Conservation (phyloP, 768 basidiomycete species). For the Coprinellus micaceus region DNA sequence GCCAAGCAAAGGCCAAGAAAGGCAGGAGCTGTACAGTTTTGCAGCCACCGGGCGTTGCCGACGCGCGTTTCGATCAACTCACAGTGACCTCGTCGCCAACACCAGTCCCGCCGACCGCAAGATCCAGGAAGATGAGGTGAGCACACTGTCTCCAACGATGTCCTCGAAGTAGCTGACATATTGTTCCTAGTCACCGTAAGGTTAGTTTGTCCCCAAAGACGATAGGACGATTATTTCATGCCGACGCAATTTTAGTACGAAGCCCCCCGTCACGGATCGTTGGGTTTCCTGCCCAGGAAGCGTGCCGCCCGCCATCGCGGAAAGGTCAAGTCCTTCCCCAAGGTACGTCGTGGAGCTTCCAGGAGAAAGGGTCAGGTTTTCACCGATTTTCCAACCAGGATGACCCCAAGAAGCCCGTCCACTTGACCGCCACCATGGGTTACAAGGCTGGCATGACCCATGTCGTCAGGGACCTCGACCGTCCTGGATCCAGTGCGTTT, state of each 20-base stretch:
- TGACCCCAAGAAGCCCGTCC: conserved; percentile 98
- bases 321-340: conserved; percentile 99
- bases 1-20: neutral
- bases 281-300: conserved; percentile 96
- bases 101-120: conserved; percentile 37
- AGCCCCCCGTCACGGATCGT: conserved; percentile 96
- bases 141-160: conserved; percentile 19
- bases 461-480: conserved; percentile 97
- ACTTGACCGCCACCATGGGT: conserved; percentile 96
- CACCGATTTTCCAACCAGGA: conserved; percentile 50
- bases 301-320: conserved; percentile 95
- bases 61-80: neutral
- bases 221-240: conserved; percentile 8
- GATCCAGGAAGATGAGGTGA: conserved; percentile 63
- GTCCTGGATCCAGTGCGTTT: conserved; percentile 92
- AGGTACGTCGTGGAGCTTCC: conserved; percentile 48
- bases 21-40: conserved; percentile 9
- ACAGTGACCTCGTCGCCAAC: conserved; percentile 28
- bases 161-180: conserved; percentile 11
- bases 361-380: conserved; percentile 7
- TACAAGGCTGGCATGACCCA: conserved; percentile 99
- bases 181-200: conserved; percentile 74
- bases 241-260: conserved; percentile 65
- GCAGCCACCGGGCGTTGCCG: conserved; percentile 43
- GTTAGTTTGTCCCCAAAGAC: conserved; percentile 36